Percentiles rank a stretch among this genome's conserved stretches.
Evolutionary conservation across 2,329 filamentous ascomycete genomes (phyloP).

Genomic region (Apiospora sp.): DNA sequence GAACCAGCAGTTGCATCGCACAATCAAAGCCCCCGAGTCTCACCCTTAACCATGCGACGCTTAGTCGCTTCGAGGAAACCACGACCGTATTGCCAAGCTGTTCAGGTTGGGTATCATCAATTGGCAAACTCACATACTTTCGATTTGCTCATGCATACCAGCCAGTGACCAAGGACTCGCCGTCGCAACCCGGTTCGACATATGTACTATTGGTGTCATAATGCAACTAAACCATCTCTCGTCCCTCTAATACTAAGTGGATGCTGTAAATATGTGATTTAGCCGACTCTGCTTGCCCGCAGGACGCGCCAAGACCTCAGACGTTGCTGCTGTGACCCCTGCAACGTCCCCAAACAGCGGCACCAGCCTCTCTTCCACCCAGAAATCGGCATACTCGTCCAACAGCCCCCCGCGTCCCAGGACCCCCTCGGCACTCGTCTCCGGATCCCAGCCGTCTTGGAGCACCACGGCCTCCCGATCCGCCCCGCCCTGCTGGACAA

Average conservation of each 20-base stretch:
- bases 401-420: constrained; percentile 28
- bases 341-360: neutral
- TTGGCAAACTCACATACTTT: too few species aligned
- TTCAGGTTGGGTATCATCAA: too few species aligned
- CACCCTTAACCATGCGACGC: too few species aligned
- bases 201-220: too few species aligned
- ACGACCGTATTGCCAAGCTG: too few species aligned
- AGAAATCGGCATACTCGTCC: constrained; percentile 7
- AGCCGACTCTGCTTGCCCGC: neutral
- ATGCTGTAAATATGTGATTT: neutral
- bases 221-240: too few species aligned
- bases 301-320: neutral
- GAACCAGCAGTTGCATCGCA: too few species aligned
- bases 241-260: neutral
- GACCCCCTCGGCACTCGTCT: constrained; percentile 39
- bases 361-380: neutral
- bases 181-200: too few species aligned
- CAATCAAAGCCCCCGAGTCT: too few species aligned
- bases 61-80: too few species aligned
- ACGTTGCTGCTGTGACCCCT: neutral
- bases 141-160: too few species aligned
- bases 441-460: constrained; percentile 42
- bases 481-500: constrained; percentile 38
- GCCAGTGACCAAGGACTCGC: too few species aligned
- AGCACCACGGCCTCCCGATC: constrained; percentile 38